A percentile compares a stretch with the other conserved stretches of the same genome.
These are phyloP conservation scores for Colletotrichum karsti DNA, from an alignment of 2,329 filamentous ascomycete genomes.

Conservation along the genomic window DNA sequence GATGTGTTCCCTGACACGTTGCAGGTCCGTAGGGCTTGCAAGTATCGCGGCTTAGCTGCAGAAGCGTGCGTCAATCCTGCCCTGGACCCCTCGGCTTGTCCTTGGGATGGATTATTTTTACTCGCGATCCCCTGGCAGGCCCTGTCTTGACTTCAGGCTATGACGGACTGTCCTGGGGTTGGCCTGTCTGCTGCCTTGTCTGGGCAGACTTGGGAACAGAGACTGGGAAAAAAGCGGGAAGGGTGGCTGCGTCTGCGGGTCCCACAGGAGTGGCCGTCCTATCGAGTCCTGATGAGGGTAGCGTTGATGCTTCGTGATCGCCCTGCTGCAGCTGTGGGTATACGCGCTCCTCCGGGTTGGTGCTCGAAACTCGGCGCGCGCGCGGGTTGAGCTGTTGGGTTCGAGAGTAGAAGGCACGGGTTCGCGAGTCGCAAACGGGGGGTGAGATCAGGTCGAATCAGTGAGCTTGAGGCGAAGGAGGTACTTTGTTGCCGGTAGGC, in stretches of 20 bases:
- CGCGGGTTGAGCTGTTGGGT: slow-evolving; percentile 12
- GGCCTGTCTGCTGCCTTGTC: slow-evolving; percentile 36
- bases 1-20: slow-evolving; percentile 72
- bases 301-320: slow-evolving; percentile 29
- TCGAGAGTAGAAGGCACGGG: background rate
- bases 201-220: slow-evolving; percentile 32
- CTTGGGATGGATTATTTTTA: slow-evolving; percentile 37
- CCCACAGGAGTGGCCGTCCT: slow-evolving; percentile 38
- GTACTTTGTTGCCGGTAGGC: slow-evolving; percentile 14
- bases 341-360: slow-evolving; percentile 26
- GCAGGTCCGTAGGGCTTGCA: slow-evolving; percentile 64
- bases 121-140: slow-evolving; percentile 42
- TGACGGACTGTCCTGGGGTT: slow-evolving; percentile 43
- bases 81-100: slow-evolving; percentile 17
- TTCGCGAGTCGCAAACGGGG: slow-evolving; percentile 18
- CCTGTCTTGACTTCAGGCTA: slow-evolving; percentile 51
- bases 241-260: slow-evolving; percentile 47
- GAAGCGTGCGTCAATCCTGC: slow-evolving; percentile 63
- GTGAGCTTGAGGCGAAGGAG: slow-evolving; percentile 7
- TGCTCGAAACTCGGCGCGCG: slow-evolving; percentile 23
- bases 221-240: slow-evolving; percentile 36
- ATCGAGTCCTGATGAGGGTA: slow-evolving; percentile 20
- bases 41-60: slow-evolving; percentile 62
- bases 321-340: slow-evolving; percentile 30
- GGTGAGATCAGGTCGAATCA: slow-evolving; percentile 26